These are phyloP conservation scores for Aspergillus sp. DNA, from an alignment of 2,329 filamentous ascomycete species.

Conservation along the genomic window DNA sequence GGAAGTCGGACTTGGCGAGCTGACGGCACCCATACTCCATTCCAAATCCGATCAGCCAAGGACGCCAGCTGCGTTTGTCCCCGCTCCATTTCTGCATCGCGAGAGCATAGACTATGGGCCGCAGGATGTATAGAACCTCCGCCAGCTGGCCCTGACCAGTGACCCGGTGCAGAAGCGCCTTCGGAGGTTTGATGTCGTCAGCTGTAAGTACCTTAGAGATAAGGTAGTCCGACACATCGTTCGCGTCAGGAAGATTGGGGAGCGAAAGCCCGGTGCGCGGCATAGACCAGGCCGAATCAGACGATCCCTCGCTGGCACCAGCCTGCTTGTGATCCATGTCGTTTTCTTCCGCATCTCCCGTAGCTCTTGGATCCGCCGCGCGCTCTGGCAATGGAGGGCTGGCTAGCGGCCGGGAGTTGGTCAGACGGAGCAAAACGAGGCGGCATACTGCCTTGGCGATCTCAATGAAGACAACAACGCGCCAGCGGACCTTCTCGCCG, in stretches of 20 bases:
- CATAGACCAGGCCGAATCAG: constrained; percentile 66
- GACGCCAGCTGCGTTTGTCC: constrained; percentile 74
- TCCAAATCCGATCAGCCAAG: constrained; percentile 77
- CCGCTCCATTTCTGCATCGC: constrained; percentile 65
- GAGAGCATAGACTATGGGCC: constrained; percentile 77
- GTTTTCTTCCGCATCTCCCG: constrained; percentile 37
- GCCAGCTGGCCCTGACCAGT: constrained; percentile 68
- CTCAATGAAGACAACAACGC: constrained; percentile 76
- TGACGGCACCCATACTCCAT: constrained; percentile 87
- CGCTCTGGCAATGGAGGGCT: constrained; percentile 78
- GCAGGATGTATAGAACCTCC: constrained; percentile 83
- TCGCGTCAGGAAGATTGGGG: constrained; percentile 68
- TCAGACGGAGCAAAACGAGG: constrained; percentile 69
- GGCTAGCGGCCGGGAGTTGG: constrained; percentile 71
- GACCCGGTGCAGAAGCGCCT: constrained; percentile 68
- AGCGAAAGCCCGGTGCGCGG: constrained; percentile 83
- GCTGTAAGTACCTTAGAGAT: constrained; percentile 84
- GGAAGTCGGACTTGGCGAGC: constrained; percentile 59
- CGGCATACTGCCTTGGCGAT: constrained; percentile 76
- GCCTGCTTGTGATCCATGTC: constrained; percentile 42
- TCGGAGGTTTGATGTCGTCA: constrained; percentile 91
- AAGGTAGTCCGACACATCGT: constrained; percentile 79
- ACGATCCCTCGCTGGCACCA: constrained; percentile 31
- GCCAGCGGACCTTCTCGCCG: constrained; percentile 72
- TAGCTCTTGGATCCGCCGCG: constrained; percentile 59